Percentiles rank a stretch among this genome's conserved stretches.
Evolutionary conservation across 2,329 filamentous ascomycete genomes (phyloP).

Genomic region (Sordariomycetes sp.): DNA sequence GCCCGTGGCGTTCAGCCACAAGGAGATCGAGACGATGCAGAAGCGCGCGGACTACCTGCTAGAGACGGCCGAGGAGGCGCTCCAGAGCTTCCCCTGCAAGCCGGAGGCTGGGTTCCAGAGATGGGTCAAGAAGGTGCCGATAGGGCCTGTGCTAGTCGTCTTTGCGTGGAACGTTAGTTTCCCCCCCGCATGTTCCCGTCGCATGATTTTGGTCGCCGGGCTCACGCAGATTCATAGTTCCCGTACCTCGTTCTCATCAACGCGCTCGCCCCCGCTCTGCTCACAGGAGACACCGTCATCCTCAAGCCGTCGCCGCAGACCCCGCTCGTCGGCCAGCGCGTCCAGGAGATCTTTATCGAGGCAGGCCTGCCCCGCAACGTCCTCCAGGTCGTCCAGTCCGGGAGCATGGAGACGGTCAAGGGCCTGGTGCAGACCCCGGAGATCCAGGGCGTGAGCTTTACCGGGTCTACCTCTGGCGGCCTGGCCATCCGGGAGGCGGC

Average conservation of each 20-base stretch:
- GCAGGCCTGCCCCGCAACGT: slow-evolving; percentile 77
- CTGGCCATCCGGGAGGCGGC: slow-evolving; percentile 78
- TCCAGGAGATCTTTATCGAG: slow-evolving; percentile 63
- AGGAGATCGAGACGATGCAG: slow-evolving; percentile 56
- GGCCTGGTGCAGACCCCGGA: slow-evolving; percentile 65
- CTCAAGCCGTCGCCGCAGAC: slow-evolving; percentile 93
- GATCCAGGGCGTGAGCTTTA: slow-evolving; percentile 80
- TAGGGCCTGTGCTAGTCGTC: slow-evolving; percentile 56
- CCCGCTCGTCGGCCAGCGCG: slow-evolving; percentile 79
- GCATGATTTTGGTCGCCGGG: neutral
- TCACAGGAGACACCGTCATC: slow-evolving; percentile 84
- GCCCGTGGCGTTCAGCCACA: slow-evolving; percentile 55
- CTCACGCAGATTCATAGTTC: slow-evolving; percentile 45
- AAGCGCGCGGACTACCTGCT: slow-evolving; percentile 55
- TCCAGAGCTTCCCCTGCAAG: slow-evolving; percentile 52
- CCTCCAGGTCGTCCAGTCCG: slow-evolving; percentile 86
- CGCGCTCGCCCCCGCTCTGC: slow-evolving; percentile 80
- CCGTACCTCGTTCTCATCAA: slow-evolving; percentile 92
- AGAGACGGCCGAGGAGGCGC: slow-evolving; percentile 48
- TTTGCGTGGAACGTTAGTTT: slow-evolving; percentile 59
- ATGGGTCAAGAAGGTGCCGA: slow-evolving; percentile 54
- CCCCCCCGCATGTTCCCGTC: neutral
- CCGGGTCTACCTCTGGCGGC: slow-evolving; percentile 84
- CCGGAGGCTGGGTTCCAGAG: slow-evolving; percentile 56
- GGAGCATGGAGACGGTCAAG: slow-evolving; percentile 67